These are phyloP conservation scores for Rhodotorula babjevae DNA, from an alignment of 768 basidiomycete species.

Conservation along the genomic window DNA sequence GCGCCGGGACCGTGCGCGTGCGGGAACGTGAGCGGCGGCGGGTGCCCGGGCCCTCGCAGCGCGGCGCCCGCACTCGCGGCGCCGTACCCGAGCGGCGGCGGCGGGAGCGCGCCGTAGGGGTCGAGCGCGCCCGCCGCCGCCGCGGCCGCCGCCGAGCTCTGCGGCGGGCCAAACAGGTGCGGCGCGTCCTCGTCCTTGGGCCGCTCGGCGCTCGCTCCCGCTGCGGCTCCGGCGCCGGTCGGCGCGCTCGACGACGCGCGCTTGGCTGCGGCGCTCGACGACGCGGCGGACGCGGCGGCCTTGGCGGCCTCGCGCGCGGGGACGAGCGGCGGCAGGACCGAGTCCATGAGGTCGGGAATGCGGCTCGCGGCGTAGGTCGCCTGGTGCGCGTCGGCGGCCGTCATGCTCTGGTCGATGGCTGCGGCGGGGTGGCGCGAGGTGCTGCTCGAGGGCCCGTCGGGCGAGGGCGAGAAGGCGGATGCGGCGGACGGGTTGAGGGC, in stretches of 20 bases:
- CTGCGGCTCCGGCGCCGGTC: too few species aligned
- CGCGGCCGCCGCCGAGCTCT: too few species aligned
- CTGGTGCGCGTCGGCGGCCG: constrained; percentile 9
- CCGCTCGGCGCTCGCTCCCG: too few species aligned
- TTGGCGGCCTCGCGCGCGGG: neutral
- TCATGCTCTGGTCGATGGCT: neutral
- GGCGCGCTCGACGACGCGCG: neutral
- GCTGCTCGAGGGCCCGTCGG: constrained; percentile 9
- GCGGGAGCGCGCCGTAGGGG: too few species aligned
- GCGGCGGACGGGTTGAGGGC: constrained; percentile 1
- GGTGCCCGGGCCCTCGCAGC: too few species aligned
- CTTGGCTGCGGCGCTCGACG: neutral
- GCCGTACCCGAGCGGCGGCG: too few species aligned
- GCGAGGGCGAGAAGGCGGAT: neutral
- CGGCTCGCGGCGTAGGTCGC: neutral
- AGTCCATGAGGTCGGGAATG: constrained; percentile 16
- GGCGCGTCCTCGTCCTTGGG: too few species aligned
- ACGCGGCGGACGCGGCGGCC: neutral
- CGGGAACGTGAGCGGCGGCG: neutral
- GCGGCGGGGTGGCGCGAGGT: too few species aligned
- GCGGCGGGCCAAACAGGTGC: too few species aligned
- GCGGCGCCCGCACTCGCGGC: too few species aligned
- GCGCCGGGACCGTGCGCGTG: neutral
- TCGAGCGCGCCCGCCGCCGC: too few species aligned
- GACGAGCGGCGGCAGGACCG: neutral